phyloP scores from a whole-genome alignment of 2,329 filamentous ascomycete species.

The Rhexocercosporidium sp. region DNA sequence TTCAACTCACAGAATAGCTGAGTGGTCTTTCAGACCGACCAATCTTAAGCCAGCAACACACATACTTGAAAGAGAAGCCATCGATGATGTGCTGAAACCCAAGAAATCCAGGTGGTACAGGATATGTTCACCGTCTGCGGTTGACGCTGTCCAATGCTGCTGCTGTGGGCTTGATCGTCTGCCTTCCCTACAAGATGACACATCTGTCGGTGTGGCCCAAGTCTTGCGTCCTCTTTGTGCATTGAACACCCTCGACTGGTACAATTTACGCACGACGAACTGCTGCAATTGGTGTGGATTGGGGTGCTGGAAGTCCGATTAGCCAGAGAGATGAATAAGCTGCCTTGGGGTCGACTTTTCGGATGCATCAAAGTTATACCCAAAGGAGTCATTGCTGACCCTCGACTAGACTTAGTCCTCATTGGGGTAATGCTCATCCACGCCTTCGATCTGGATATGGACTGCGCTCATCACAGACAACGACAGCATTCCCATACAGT shows the following conservation, averaged over 20 bases:
- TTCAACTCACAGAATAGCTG: background rate
- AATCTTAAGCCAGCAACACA: background rate
- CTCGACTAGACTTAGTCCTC: background rate
- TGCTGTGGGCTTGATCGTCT: background rate
- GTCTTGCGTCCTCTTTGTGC: background rate
- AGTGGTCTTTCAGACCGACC: background rate
- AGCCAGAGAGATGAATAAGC: slow-evolving; percentile 1
- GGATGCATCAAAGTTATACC: background rate
- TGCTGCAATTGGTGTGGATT: background rate
- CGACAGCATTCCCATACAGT: background rate
- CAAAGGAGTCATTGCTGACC: background rate
- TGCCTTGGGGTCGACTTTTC: background rate
- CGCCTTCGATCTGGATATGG: background rate
- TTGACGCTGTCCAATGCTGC: background rate
- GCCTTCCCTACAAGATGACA: background rate
- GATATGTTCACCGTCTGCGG: background rate
- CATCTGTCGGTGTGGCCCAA: background rate
- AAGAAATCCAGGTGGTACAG: background rate
- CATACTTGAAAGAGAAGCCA: background rate
- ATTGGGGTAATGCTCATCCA: background rate
- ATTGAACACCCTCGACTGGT: background rate
- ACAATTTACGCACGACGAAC: background rate
- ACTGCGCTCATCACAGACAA: too few relatives aligned
- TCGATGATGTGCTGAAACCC: background rate
- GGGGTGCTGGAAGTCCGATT: background rate